These are phyloP conservation scores for Boletus pseudo-olivaceus DNA, from an alignment of 768 basidiomycete genomes.

Conservation along the genomic window DNA sequence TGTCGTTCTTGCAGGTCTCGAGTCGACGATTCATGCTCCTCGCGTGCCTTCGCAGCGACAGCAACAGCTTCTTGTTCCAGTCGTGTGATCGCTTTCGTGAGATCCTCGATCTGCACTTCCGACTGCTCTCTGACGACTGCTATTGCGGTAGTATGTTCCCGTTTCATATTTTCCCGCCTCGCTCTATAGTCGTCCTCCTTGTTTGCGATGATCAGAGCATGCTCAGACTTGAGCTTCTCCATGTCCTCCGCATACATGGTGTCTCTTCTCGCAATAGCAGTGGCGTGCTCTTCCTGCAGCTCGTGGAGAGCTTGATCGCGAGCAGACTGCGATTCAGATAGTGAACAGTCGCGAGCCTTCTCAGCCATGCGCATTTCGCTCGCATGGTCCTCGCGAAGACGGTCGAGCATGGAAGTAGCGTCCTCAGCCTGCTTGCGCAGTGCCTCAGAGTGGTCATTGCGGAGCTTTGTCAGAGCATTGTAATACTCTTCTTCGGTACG, in stretches of 20 bases:
- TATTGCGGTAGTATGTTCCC: conserved; percentile 34
- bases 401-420: conserved; percentile 57
- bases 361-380: conserved; percentile 70
- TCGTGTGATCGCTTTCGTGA: conserved; percentile 53
- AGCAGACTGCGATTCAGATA: conserved; percentile 71
- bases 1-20: conserved; percentile 54
- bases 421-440: conserved; percentile 62
- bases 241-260: conserved; percentile 60
- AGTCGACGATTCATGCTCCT: conserved; percentile 48
- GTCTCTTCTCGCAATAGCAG: conserved; percentile 66
- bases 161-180: conserved; percentile 30
- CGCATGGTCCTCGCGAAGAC: conserved; percentile 74
- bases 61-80: conserved; percentile 45
- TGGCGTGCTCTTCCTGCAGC: conserved; percentile 70
- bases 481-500: conserved; percentile 81
- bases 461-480: conserved; percentile 73
- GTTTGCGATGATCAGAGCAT: conserved; percentile 47
- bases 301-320: conserved; percentile 57
- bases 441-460: conserved; percentile 64
- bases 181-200: conserved; percentile 59
- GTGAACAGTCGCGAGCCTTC: conserved; percentile 67
- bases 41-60: conserved; percentile 36
- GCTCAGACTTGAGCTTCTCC: conserved; percentile 62
- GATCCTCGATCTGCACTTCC: conserved; percentile 51
- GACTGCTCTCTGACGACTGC: conserved; percentile 32